Evolutionary conservation across 352 stramenopile genomes (phyloP).

Genomic region (Globisporangium irregulare): DNA sequence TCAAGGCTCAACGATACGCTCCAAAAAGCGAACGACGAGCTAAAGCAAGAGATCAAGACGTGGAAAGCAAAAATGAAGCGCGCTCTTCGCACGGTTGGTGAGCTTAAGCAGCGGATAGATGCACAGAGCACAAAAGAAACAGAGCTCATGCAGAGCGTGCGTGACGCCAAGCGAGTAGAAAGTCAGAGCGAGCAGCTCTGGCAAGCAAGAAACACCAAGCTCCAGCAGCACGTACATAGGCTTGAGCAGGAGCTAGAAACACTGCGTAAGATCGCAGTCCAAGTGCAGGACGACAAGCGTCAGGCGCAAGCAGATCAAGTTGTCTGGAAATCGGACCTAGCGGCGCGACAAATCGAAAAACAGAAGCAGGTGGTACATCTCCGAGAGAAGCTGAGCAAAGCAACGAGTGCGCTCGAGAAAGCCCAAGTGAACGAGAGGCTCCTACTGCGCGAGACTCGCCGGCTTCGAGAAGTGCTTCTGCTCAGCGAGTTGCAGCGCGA

Average conservation of each 20-base stretch:
- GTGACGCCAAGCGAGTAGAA: constrained; percentile 29
- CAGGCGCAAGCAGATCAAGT: constrained; percentile 22
- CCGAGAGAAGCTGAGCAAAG: constrained; percentile 26
- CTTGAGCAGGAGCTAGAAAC: constrained; percentile 12
- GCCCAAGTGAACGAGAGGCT: constrained; percentile 44
- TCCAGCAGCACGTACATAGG: constrained; percentile 27
- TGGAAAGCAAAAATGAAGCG: constrained; percentile 50
- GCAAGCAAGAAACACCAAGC: constrained; percentile 26
- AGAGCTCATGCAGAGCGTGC: constrained; percentile 12
- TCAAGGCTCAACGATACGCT: constrained; percentile 19
- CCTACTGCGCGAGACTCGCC: constrained; percentile 42
- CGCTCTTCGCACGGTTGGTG: constrained; percentile 25
- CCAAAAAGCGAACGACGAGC: constrained; percentile 16
- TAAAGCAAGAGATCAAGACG: constrained; percentile 27
- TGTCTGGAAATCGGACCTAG: constrained; percentile 19
- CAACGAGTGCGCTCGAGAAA: constrained; percentile 30
- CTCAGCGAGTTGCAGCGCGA: constrained; percentile 57
- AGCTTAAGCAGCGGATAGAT: constrained; percentile 32
- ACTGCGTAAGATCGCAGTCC: constrained; percentile 22
- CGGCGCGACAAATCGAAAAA: constrained; percentile 32
- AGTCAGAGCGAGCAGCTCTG: constrained; percentile 28
- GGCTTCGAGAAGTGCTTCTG: constrained; percentile 56
- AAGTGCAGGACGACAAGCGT: constrained; percentile 19
- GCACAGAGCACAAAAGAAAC: constrained; percentile 11
- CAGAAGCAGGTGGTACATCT: constrained; percentile 28